Conservation (phyloP, 2,329 filamentous ascomycete genomes). For the Hypomyces rosellus region DNA sequence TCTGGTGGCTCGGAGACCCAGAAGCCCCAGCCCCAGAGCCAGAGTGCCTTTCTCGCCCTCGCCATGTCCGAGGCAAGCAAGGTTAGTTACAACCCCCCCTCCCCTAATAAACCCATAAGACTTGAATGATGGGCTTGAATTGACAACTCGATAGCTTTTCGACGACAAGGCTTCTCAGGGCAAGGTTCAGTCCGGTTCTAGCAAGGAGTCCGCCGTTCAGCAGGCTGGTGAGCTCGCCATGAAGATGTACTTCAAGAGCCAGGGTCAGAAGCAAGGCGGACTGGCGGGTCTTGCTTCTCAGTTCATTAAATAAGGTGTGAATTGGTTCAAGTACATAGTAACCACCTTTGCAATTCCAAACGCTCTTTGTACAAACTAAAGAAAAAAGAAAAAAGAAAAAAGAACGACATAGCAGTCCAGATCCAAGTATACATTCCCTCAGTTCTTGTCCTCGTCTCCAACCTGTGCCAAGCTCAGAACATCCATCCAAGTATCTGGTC, state of each 20-base stretch:
- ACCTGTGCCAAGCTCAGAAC: conserved; percentile 34
- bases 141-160: conserved; percentile 41
- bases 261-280: conserved; percentile 43
- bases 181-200: conserved; percentile 50
- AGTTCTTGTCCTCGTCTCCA: conserved; percentile 2
- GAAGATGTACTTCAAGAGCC: conserved; percentile 84
- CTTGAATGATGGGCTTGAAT: neutral
- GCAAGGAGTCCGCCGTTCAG: conserved; percentile 75
- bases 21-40: conserved; percentile 45
- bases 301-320: conserved; percentile 29
- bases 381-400: too few relatives aligned
- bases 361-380: too few relatives aligned
- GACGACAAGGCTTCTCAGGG: conserved; percentile 51
- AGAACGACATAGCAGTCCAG: neutral
- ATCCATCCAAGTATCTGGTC: conserved; percentile 53
- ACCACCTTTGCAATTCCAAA: too few relatives aligned
- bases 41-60: conserved; percentile 76
- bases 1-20: conserved; percentile 33
- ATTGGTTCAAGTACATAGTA: too few relatives aligned
- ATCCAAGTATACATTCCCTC: neutral
- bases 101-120: neutral
- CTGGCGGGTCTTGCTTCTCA: conserved; percentile 42
- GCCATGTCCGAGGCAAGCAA: conserved; percentile 86
- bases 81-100: conserved; percentile 33
- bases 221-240: conserved; percentile 79